These are phyloP conservation scores for Lactuca saligna DNA, from an alignment of 129 eudicot species.

Conservation along the genomic window DNA sequence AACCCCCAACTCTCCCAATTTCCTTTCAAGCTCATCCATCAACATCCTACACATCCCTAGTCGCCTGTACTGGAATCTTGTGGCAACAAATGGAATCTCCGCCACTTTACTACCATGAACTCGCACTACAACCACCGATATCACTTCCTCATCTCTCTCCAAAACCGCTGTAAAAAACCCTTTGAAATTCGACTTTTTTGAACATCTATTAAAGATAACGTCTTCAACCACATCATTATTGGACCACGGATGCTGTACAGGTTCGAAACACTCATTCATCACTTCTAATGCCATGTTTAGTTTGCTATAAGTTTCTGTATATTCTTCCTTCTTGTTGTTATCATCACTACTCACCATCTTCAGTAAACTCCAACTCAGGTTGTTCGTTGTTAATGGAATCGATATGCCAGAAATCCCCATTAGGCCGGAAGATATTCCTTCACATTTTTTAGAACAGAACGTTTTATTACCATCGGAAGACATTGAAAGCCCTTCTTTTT, in stretches of 20 bases:
- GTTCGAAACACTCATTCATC: constrained; percentile 82
- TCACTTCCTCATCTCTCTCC: constrained; percentile 58
- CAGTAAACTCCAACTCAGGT: constrained; percentile 61
- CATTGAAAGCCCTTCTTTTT: constrained; percentile 24
- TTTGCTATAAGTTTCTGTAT: constrained; percentile 39
- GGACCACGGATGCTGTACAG: constrained; percentile 52
- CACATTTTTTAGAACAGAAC: constrained; percentile 60
- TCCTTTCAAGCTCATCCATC: constrained; percentile 67
- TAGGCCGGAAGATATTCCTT: constrained; percentile 44
- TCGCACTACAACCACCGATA: constrained; percentile 63
- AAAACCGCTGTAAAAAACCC: constrained; percentile 77
- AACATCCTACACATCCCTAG: constrained; percentile 77
- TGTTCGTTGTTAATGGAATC: constrained; percentile 34
- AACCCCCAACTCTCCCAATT: constrained; percentile 59
- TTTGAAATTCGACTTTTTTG: constrained; percentile 49
- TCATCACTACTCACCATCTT: constrained; percentile 28
- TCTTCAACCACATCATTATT: constrained; percentile 60
- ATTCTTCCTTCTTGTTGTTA: constrained; percentile 11
- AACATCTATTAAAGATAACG: constrained; percentile 57
- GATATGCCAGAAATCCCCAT: constrained; percentile 37
- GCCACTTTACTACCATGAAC: constrained; percentile 78
- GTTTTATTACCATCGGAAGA: constrained; percentile 26
- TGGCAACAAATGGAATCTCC: constrained; percentile 79
- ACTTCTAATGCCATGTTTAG: constrained; percentile 54
- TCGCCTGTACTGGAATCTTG: constrained; percentile 62